Evolutionary conservation across 257 asterid species (phyloP), one percentile per base, ranked within the genome.

Genomic region (Solanum etuberosum): DNA sequence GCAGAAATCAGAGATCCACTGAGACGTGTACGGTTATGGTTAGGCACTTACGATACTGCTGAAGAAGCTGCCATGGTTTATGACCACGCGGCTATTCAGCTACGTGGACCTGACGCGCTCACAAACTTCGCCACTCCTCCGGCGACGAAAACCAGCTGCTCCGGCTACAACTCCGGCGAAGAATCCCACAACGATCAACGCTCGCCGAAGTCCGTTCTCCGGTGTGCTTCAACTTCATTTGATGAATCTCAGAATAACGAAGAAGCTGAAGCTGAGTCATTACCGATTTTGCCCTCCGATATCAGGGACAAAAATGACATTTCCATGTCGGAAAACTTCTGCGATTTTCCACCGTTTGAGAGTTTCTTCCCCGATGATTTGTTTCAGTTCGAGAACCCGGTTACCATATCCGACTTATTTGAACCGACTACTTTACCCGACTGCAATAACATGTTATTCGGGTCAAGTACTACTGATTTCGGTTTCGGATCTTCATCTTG

Each of bases 61-160:
- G 99, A 97, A 90, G 99, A 97, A 89, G 99, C 99, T 6, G 99
- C 99, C 2, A 94, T 95, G 98, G 98, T 95, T 74, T 97, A 97
- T 87, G 99, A 97, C 94, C 96, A 94, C 94, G 99, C 99, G 82
- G 99, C 99, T n/a, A 91, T 95, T 18, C 92, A 92, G 91, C 85
- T 96, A 63, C 98, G 99, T 90, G 99, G 99, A 1, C 96, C 98
- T 6, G 95, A 94, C 95, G 98, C 99, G 92, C 97, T 92, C 10
- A 96, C 98, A 0, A 96, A 96, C 89, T 96, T 96, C 84, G 71
- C 94, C 0, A 65, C 88, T 2, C 93, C 98, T 6, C 70, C 90
- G 20, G 42, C 74, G 84, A 61, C 83, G 85, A 61, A 80, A 83
- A 86, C 89, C 43, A 71, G 92, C 6, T 88, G 89, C 90, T 89